phyloP scores from a whole-genome alignment of 805 yeast species.

The Vanderwaltozyma yarrowii region DNA sequence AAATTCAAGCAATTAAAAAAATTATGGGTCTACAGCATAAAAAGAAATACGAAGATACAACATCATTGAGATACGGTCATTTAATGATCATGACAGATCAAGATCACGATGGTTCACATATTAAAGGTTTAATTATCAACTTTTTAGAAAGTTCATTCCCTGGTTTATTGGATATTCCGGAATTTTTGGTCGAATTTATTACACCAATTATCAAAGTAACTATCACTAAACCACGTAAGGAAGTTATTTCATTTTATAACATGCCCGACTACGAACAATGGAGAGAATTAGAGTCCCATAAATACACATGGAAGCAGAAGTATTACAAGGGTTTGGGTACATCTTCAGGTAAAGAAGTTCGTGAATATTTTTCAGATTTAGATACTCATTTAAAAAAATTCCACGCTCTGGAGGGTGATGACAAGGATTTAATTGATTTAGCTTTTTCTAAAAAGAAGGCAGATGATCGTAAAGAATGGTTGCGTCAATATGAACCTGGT shows the following conservation, averaged over 20 bases:
- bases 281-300: slow-evolving; percentile 75
- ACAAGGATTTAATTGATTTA: slow-evolving; percentile 68
- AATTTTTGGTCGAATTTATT: slow-evolving; percentile 84
- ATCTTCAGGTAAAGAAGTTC: slow-evolving; percentile 69
- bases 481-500: slow-evolving; percentile 83
- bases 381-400: slow-evolving; percentile 81
- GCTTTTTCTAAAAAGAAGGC: slow-evolving; percentile 94
- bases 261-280: slow-evolving; percentile 95
- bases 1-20: slow-evolving; percentile 89
- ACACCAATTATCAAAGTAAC: slow-evolving; percentile 95
- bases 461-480: slow-evolving; percentile 96
- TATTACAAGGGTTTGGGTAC: slow-evolving; percentile 99
- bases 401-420: slow-evolving; percentile 70
- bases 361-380: slow-evolving; percentile 78
- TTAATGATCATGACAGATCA: slow-evolving; percentile 99
- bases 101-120: slow-evolving; percentile 98
- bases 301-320: slow-evolving; percentile 79
- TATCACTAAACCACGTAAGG: slow-evolving; percentile 49
- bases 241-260: slow-evolving; percentile 67
- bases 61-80: slow-evolving; percentile 83
- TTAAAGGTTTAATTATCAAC: slow-evolving; percentile 89
- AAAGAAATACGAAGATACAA: slow-evolving; percentile 64
- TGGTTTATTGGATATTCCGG: slow-evolving; percentile 82
- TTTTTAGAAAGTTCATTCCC: slow-evolving; percentile 92
- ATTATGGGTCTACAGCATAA: slow-evolving; percentile 94